These are phyloP conservation scores for Aegle marmelos DNA, from an alignment of 345 rosid species.

Conservation along the genomic window DNA sequence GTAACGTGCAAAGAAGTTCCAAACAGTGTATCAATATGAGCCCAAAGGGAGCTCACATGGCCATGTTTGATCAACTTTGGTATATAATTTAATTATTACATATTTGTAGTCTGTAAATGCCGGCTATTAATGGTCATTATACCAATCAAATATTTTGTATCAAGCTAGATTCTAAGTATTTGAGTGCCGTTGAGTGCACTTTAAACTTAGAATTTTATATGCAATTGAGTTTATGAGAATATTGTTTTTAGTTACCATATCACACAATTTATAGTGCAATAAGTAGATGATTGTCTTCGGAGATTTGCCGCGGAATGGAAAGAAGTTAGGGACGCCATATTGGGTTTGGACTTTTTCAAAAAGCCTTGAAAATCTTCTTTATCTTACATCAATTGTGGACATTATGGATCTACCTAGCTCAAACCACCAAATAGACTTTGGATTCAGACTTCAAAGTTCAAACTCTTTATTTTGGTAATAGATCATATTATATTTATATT, in stretches of 20 bases:
- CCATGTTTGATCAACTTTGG: constrained; percentile 4
- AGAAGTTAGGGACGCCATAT: too few relatives aligned
- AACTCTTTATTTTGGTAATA: too few relatives aligned
- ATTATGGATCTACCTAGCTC: too few relatives aligned
- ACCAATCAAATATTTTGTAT: neutral
- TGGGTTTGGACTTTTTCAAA: neutral
- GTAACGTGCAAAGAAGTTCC: constrained; percentile 98
- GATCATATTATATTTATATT: too few relatives aligned
- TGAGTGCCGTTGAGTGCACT: neutral
- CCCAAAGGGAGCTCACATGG: neutral
- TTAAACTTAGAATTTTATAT: neutral
- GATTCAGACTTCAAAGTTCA: too few relatives aligned
- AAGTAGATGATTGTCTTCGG: too few relatives aligned
- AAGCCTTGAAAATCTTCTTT: neutral
- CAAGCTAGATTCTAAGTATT: neutral
- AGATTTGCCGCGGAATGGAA: too few relatives aligned
- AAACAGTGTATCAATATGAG: constrained; percentile 85
- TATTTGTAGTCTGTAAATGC: neutral
- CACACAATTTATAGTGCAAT: neutral
- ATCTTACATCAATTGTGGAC: neutral
- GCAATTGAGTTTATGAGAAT: neutral
- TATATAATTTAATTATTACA: constrained; percentile 1
- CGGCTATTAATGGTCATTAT: neutral
- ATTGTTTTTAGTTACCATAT: neutral
- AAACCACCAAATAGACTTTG: too few relatives aligned